phyloP scores from a whole-genome alignment of 192 early-diverging fungal species.

The Coemansia sp. region DNA sequence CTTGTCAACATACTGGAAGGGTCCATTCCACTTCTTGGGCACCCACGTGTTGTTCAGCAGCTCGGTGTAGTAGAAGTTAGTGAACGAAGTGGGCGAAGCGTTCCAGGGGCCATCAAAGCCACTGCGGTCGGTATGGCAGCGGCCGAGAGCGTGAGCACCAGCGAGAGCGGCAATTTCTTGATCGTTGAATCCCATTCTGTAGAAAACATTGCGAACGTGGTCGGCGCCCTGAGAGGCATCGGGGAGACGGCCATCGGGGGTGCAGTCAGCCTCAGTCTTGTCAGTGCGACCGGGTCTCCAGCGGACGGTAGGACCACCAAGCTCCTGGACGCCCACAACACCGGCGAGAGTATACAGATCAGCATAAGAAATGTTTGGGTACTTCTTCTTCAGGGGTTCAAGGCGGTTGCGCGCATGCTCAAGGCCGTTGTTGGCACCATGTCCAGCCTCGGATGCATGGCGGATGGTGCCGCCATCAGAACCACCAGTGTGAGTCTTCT shows the following conservation, averaged over 20 bases:
- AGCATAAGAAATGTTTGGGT: conserved; percentile 79
- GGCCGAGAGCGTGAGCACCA: conserved; percentile 74
- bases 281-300: conserved; percentile 71
- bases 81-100: conserved; percentile 80
- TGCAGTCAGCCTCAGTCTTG: conserved; percentile 44
- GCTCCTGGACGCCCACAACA: conserved; percentile 71
- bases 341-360: conserved; percentile 82
- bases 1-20: conserved; percentile 88
- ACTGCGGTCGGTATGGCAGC: conserved; percentile 71
- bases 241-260: conserved; percentile 77
- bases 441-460: conserved; percentile 59
- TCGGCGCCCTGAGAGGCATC: conserved; percentile 64
- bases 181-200: conserved; percentile 77
- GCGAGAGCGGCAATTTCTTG: conserved; percentile 81
- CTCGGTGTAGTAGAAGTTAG: conserved; percentile 85
- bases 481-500: conserved; percentile 65
- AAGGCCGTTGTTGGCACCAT: conserved; percentile 77
- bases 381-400: conserved; percentile 73
- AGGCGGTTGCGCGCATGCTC: conserved; percentile 68
- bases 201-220: conserved; percentile 76
- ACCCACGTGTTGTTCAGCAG: conserved; percentile 79
- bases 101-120: conserved; percentile 91
- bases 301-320: conserved; percentile 70
- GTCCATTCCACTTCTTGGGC: conserved; percentile 76
- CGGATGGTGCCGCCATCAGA: conserved; percentile 77